Evolutionary conservation across 129 eudicot genomes (phyloP), one percentile per base, ranked within the genome.

Genomic region (Smallanthus sonchifolius): DNA sequence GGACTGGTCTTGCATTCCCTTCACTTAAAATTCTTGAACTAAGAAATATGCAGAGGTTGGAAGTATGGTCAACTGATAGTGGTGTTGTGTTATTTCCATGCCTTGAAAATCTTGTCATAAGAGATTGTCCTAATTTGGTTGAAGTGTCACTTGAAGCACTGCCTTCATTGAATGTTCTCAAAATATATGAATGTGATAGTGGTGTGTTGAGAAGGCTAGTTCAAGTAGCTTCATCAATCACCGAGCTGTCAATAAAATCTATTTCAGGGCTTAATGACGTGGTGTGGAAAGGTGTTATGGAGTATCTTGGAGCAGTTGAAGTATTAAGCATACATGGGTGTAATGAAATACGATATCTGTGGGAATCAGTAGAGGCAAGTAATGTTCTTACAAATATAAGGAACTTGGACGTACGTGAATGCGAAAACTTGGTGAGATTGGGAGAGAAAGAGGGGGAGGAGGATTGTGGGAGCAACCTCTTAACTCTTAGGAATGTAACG

Each of bases 311-410:
- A 43, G 45, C 32, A 30, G 45, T 69, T n/a, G 16, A 49, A 49
- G 30, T 32, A 15, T 19, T 69, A 34, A 7, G 0, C 3, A 69
- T 69, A 49, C 1, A 1, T 13, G 2, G 3, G 0, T 3, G 74
- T 69, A 49, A 69, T n/a, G 74, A 69, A 32, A 69, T 69, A 49
- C 49, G 43, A n/a, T 69, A 49, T 32, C 8, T 69, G 47, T 69
- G 63, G 74, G 74, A 69, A 9, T 69, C 74, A 14, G 42, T 6
- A 44, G 73, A 7, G 2, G 74, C 74, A 0, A 28, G 73, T 45
- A 45, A 68, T 15, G 42, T 13, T 44, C 30, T 24, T 24, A 24
- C 45, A 28, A 65, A 65, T 45, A 6, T 44, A 28, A 45, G 19
- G 42, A 6, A 34, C 19, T 13, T 61, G 42, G 10, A 34, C 2